Evolutionary conservation across 805 yeast genomes (phyloP).

Genomic region (Saccharomycopsis synnaedendra): DNA sequence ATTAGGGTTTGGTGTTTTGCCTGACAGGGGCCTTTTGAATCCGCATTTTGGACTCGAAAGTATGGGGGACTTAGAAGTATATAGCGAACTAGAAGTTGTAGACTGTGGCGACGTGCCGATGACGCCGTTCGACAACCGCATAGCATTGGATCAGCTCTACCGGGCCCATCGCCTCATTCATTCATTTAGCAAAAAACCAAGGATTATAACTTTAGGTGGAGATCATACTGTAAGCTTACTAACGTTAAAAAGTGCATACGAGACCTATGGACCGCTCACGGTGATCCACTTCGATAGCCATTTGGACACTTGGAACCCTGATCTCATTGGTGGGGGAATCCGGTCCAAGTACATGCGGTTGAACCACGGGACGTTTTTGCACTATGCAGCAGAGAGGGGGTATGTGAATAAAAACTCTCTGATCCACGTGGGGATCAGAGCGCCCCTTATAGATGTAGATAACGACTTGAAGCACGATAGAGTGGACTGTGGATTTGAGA

Average conservation of each 20-base stretch:
- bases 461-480: constrained; percentile 39
- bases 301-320: constrained; percentile 58
- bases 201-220: constrained; percentile 46
- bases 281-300: constrained; percentile 60
- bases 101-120: constrained; percentile 55
- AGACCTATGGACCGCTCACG: constrained; percentile 29
- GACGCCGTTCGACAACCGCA: constrained; percentile 48
- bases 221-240: constrained; percentile 48
- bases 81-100: constrained; percentile 29
- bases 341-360: constrained; percentile 36
- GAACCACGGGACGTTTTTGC: constrained; percentile 59
- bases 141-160: constrained; percentile 45
- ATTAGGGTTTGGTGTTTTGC: constrained; percentile 16
- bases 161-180: constrained; percentile 40
- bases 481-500: constrained; percentile 33
- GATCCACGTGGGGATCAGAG: constrained; percentile 52
- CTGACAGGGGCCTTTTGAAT: constrained; percentile 7
- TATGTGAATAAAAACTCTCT: constrained; percentile 34
- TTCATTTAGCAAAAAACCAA: constrained; percentile 26
- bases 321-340: constrained; percentile 38
- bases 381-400: constrained; percentile 55
- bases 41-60: neutral
- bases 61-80: constrained; percentile 29
- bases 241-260: constrained; percentile 40
- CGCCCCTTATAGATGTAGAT: constrained; percentile 36